Percentiles rank a stretch among this genome's conserved stretches.
These are phyloP conservation scores for Eudorina sp. DNA, from an alignment of 139 green algal genomes.

Conservation along the genomic window DNA sequence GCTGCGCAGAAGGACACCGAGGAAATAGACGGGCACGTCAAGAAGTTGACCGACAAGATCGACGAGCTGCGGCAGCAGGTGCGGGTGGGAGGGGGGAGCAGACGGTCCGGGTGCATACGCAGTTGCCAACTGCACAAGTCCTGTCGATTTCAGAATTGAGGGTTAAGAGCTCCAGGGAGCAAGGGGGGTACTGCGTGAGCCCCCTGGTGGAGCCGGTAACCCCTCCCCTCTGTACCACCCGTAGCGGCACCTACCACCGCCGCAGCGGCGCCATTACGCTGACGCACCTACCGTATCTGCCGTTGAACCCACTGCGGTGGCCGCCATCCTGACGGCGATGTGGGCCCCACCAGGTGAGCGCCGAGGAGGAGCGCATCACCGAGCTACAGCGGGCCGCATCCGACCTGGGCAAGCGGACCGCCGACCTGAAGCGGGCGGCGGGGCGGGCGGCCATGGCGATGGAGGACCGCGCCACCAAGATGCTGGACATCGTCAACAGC, in stretches of 20 bases:
- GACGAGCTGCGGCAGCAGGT: conserved; percentile 41
- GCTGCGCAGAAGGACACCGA: conserved; percentile 20
- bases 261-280: no score
- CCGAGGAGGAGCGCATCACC: conserved; percentile 39
- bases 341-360: conserved; percentile 17
- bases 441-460: background rate
- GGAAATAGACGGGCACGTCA: conserved; percentile 34
- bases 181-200: no score
- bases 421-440: conserved; percentile 64
- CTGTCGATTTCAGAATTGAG: no score
- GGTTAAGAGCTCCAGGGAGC: no score
- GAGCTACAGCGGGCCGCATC: conserved; percentile 37
- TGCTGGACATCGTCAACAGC: conserved; percentile 35
- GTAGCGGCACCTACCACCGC: no score
- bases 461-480: background rate
- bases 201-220: no score
- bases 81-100: background rate
- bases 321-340: no score
- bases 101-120: no score
- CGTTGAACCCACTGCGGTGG: no score
- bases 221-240: no score
- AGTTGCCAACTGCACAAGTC: no score
- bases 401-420: conserved; percentile 55
- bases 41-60: background rate
- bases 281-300: no score